phyloP scores from a whole-genome alignment of 495 filamentous ascomycete species.

The Aspergillus carlsbadensis region DNA sequence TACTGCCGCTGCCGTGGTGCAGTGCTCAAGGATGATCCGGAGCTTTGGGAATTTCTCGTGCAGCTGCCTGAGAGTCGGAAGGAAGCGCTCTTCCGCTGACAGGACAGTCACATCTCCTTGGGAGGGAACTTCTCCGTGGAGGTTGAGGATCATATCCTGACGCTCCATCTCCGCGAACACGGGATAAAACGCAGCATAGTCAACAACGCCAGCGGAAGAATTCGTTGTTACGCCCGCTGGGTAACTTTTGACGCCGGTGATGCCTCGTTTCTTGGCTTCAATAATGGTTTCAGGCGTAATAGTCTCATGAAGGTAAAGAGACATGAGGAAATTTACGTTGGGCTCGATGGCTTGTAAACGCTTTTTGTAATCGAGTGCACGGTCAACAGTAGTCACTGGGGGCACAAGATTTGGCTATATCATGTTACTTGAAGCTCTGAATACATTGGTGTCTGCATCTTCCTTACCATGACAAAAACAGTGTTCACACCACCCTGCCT shows the following conservation, averaged over 20 bases:
- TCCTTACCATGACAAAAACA: conserved; percentile 75
- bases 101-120: conserved; percentile 61
- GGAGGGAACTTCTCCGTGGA: conserved; percentile 61
- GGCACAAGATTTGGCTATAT: conserved; percentile 67
- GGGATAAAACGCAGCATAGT: conserved; percentile 67
- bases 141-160: conserved; percentile 61
- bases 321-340: conserved; percentile 81
- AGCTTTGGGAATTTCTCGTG: conserved; percentile 75
- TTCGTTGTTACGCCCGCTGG: conserved; percentile 77
- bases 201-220: conserved; percentile 75
- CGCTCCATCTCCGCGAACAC: conserved; percentile 80
- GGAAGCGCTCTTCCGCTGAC: conserved; percentile 78
- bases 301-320: conserved; percentile 75
- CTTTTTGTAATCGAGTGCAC: conserved; percentile 73
- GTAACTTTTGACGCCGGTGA: conserved; percentile 58
- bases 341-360: conserved; percentile 66
- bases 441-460: background rate
- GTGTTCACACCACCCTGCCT: conserved; percentile 72
- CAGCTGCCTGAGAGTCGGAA: conserved; percentile 71
- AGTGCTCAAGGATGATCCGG: conserved; percentile 76
- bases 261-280: conserved; percentile 59
- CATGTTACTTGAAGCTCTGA: conserved; percentile 12
- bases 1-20: conserved; percentile 79
- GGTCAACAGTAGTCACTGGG: conserved; percentile 70
- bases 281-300: conserved; percentile 78